Conservation (phyloP, 768 basidiomycete species). For the Roridomyces roridus region DNA sequence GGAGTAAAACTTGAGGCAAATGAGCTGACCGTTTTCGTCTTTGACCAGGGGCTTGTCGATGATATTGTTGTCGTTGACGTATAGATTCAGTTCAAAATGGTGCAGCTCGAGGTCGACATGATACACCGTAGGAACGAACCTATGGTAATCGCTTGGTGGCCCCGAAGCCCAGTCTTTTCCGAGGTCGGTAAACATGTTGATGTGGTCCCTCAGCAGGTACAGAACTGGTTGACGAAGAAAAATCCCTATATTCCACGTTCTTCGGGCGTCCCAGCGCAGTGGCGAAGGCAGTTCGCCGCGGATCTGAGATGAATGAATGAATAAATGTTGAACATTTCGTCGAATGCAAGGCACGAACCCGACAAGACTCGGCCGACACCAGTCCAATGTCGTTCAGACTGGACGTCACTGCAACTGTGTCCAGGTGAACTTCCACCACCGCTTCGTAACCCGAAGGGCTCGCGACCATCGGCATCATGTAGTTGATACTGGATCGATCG, state of each 20-base stretch:
- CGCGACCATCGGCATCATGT: slow-evolving; percentile 83
- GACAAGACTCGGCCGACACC: slow-evolving; percentile 77
- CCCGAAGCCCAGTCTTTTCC: slow-evolving; percentile 91
- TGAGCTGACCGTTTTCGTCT: slow-evolving; percentile 81
- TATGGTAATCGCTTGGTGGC: slow-evolving; percentile 77
- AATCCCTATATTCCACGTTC: slow-evolving; percentile 82
- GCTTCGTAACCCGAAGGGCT: slow-evolving; percentile 79
- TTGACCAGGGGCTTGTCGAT: slow-evolving; percentile 83
- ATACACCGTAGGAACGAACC: slow-evolving; percentile 87
- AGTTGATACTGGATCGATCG: slow-evolving; percentile 85
- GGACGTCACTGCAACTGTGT: slow-evolving; percentile 77
- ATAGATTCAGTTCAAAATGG: slow-evolving; percentile 80
- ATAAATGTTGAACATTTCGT: neutral
- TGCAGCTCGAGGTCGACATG: slow-evolving; percentile 70
- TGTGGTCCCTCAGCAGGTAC: slow-evolving; percentile 88
- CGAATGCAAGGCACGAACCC: slow-evolving; percentile 50
- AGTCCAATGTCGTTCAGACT: slow-evolving; percentile 90
- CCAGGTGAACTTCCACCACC: slow-evolving; percentile 81
- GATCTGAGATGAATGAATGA: slow-evolving; percentile 50
- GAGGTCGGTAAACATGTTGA: slow-evolving; percentile 94
- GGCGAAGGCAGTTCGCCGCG: slow-evolving; percentile 81
- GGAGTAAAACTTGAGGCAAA: neutral
- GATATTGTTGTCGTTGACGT: slow-evolving; percentile 96
- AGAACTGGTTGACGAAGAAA: slow-evolving; percentile 75
- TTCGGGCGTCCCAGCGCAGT: slow-evolving; percentile 78